Base-by-base conservation (phyloP, 768 basidiomycete species). In the Russula foetens region DNA sequence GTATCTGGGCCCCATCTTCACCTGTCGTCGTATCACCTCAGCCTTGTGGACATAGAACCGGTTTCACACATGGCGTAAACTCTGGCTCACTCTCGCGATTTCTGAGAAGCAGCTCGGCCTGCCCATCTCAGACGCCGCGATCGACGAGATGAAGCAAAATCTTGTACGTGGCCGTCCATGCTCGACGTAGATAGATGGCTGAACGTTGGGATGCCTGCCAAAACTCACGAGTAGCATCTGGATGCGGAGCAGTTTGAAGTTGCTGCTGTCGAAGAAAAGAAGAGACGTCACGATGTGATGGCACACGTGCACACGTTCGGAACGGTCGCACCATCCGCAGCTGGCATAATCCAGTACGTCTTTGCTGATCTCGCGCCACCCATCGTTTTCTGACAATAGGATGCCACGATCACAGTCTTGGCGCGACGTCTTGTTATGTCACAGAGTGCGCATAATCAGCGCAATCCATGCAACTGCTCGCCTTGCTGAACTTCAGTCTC, bases 241-340 rank as follows among this genome's bases (percentile, higher is more conserved):
- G 92, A 93, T 58, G 86, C 83, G 12, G 83, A 87, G 50, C 97
- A 99, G 75, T 96, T 98, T 69, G 87, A 86, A 64, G 79, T 90
- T 55, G 97, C 97, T 1, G 95, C 93, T 0, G 76, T 81, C 57
- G 97, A 99, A 73, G 97, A 99, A 76, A 98, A 97, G 78, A 97
- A 93, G 75, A 77, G 97, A 26, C 81, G 97, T 14, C 97, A 99
- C 75, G 97, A 99, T 74, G 97, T 99, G 46, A 99, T 99, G 97
- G 97, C 97, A 0, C 97, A 99, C 70, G 97, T 99, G 46, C 93
- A 98, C 75, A 97, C 95, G 4, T 99, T 98, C 71, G 95, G 95
- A 6, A 81, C 80, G 47, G 88, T 95, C 54, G 95, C 95, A 1
- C 95, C 95, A 9, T 90, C 91, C 35, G 95, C 95, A 26, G 94